Conservation (phyloP, 2,329 filamentous ascomycete genomes). For the Daldinia sp. region DNA sequence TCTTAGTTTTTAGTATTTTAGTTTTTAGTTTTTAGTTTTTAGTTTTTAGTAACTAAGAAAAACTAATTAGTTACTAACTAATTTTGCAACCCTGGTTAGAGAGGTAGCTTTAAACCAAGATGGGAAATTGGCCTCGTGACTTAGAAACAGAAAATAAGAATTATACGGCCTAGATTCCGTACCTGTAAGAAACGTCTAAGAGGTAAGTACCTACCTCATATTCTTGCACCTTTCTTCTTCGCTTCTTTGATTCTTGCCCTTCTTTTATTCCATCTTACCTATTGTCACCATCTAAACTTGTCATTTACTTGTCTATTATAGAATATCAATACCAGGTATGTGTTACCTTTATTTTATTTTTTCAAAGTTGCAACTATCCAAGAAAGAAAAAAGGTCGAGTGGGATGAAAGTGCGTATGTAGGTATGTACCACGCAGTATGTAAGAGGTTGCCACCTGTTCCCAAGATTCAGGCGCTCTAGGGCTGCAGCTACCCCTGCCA, state of each 20-base stretch:
- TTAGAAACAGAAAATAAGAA: too few species aligned
- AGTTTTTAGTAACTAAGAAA: too few species aligned
- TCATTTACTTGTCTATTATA: not conserved
- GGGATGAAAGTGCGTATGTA: not conserved
- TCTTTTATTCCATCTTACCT: not conserved
- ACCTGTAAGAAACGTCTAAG: too few species aligned
- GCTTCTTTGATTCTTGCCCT: not conserved
- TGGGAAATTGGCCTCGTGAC: slow-evolving; percentile 38
- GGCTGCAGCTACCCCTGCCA: slow-evolving; percentile 34
- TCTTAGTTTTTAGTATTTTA: too few species aligned
- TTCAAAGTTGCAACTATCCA: not conserved
- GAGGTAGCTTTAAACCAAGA: slow-evolving; percentile 17
- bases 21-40: too few species aligned
- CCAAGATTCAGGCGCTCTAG: slow-evolving; percentile 31
- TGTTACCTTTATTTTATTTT: not conserved
- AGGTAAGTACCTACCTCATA: not conserved
- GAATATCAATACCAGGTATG: not conserved
- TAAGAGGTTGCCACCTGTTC: slow-evolving; percentile 15
- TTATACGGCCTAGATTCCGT: too few species aligned
- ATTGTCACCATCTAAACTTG: not conserved
- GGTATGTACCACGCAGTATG: slow-evolving; percentile 1
- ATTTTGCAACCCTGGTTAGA: too few species aligned
- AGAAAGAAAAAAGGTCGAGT: not conserved
- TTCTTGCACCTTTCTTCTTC: not conserved
- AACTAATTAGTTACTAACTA: too few species aligned